Base-by-base conservation (phyloP, 768 basidiomycete genomes). In the Agaricus bisporus region DNA sequence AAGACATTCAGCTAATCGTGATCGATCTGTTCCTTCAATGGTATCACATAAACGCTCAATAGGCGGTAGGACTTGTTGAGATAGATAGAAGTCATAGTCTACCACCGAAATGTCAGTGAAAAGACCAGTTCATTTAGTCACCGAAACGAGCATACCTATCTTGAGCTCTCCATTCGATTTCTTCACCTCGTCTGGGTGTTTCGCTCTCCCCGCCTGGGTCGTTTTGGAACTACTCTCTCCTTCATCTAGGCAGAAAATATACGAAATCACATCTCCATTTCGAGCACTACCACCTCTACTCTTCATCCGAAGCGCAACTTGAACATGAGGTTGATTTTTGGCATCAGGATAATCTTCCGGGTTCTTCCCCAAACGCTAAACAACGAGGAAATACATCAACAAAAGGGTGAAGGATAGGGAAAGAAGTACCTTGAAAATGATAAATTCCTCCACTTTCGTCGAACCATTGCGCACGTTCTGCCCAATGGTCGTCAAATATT, bases 321-420 rank as follows among this genome's bases (percentile, higher is more conserved):
- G 94, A 1, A 98, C 95, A 62, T 99, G 97, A 1, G 97, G 97
- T 61, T 95, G 95, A 37, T 76, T 84, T 69, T 98, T 98, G 6
- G 83, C 88, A 64, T 98, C 95, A 0, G 95, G 95, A 64, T 98
- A 99, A 62, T 97, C 95, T 61, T 95, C 90, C 0, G 95, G 95
- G 57, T 91, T 91, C 73, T 98, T 98, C 12, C 97, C 91, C 51
- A 99, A 76, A 51, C 97, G 88, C 93, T 97, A 63, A 22, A 22
- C 22, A 22, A 22, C 22, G 18, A n/a, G 20, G 9, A 49, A 5
- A 26, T 6, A 39, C 15, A 29, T 48, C 17, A 47, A 17, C 25
- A n/a, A 7, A 10, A 18, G 14, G 9, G 3, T 4, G 17, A 6
- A 8, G 43, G 14, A 52, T 18, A 59, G 51, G 20, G 60, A 35